phyloP scores from a whole-genome alignment of 805 yeast genomes.

The Kurtzmaniella fragi region DNA sequence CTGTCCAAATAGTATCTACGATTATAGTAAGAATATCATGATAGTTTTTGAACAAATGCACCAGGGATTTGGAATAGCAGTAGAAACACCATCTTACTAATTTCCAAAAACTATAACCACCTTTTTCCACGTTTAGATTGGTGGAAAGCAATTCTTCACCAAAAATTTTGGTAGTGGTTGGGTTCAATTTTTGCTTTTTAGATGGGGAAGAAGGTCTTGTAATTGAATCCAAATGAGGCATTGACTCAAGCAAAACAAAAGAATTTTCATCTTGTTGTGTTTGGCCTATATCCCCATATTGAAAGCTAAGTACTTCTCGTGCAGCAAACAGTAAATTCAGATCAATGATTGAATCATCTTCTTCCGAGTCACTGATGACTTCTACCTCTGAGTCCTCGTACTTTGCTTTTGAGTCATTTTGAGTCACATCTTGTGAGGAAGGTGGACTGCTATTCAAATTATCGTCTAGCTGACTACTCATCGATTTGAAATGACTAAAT shows the following conservation, averaged over 20 bases:
- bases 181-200: background rate
- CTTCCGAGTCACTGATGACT: conserved; percentile 11
- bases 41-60: conserved; percentile 1
- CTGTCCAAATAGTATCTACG: too few relatives aligned
- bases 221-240: conserved; percentile 11
- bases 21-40: background rate
- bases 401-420: background rate
- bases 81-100: conserved; percentile 30
- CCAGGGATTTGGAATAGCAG: conserved; percentile 12
- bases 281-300: too few relatives aligned
- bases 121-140: conserved; percentile 10
- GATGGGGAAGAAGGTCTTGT: conserved; percentile 2
- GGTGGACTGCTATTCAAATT: background rate
- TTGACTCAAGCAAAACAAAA: conserved; percentile 10
- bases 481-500: background rate
- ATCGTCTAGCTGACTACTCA: background rate
- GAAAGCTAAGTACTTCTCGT: too few relatives aligned
- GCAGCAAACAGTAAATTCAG: too few relatives aligned
- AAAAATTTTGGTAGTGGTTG: conserved; percentile 14
- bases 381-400: background rate
- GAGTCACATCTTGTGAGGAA: background rate
- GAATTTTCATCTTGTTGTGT: too few relatives aligned
- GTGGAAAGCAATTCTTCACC: conserved; percentile 25
- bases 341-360: conserved; percentile 1
- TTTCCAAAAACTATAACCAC: conserved; percentile 23